Conservation (phyloP, 805 yeast genomes). For the Yarrowia porcina region DNA sequence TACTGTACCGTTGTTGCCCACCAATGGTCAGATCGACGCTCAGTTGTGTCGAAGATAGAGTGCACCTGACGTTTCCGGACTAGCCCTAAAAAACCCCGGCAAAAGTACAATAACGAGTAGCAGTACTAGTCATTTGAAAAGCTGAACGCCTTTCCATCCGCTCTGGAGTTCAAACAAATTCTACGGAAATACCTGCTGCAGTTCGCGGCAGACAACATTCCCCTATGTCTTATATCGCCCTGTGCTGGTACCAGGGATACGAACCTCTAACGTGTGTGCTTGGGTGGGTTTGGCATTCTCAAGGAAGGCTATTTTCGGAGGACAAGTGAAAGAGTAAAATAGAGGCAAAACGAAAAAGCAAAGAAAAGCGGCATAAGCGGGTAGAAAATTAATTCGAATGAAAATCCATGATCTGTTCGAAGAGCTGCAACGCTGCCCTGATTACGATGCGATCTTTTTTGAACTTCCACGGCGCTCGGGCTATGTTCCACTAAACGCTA, state of each 20-base stretch:
- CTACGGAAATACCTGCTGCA: neutral
- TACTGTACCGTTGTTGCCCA: too few relatives aligned
- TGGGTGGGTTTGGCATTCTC: conserved; percentile 1
- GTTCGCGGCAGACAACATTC: neutral
- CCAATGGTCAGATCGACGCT: neutral
- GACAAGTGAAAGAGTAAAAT: neutral
- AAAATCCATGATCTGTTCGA: neutral
- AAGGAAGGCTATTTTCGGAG: neutral
- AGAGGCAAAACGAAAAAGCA: neutral
- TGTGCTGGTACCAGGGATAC: neutral
- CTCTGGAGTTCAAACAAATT: neutral
- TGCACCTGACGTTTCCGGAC: neutral
- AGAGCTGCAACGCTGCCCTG: neutral
- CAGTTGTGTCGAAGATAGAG: neutral
- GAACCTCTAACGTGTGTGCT: neutral
- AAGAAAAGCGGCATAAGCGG: neutral
- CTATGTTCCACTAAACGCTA: neutral
- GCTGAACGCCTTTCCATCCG: neutral
- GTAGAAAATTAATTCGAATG: neutral
- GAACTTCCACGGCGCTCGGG: neutral
- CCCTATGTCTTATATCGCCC: neutral
- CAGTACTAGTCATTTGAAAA: too few relatives aligned
- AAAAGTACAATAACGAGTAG: too few relatives aligned
- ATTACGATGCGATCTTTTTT: neutral
- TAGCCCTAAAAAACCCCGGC: neutral